Evolutionary conservation across 768 basidiomycete genomes (phyloP).

Genomic region (Cantharellus anzutake): DNA sequence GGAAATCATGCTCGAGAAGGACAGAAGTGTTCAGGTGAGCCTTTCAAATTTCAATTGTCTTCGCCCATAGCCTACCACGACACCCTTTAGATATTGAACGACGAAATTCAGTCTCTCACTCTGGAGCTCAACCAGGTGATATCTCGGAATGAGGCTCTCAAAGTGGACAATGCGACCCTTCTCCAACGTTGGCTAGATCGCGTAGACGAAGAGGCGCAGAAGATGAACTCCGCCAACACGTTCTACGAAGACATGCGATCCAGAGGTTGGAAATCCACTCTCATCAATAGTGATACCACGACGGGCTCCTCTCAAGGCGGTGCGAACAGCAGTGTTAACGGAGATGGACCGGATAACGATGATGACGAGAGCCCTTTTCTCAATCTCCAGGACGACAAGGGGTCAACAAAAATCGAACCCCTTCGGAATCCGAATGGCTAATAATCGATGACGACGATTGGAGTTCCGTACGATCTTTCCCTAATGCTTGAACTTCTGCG

Average conservation of each 20-base stretch:
- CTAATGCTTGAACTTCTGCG: too few relatives aligned
- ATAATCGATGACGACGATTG: slow-evolving; percentile 27
- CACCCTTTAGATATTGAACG: slow-evolving; percentile 60
- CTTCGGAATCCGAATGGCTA: slow-evolving; percentile 84
- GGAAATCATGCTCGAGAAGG: slow-evolving; percentile 77
- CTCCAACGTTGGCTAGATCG: slow-evolving; percentile 94
- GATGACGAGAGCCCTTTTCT: slow-evolving; percentile 1
- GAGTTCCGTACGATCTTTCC: too few relatives aligned
- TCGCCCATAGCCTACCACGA: background rate
- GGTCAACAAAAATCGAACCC: slow-evolving; percentile 36
- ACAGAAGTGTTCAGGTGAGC: slow-evolving; percentile 67
- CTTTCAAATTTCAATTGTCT: background rate
- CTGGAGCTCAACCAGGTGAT: slow-evolving; percentile 83
- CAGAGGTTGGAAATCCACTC: slow-evolving; percentile 25
- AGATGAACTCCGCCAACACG: slow-evolving; percentile 83
- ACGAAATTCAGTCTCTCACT: slow-evolving; percentile 83
- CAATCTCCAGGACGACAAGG: slow-evolving; percentile 28
- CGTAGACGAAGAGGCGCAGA: slow-evolving; percentile 81
- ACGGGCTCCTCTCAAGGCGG: slow-evolving; percentile 15
- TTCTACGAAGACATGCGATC: slow-evolving; percentile 80
- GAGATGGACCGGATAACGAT: slow-evolving; percentile 19
- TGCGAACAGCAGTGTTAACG: slow-evolving; percentile 53
- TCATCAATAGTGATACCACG: background rate
- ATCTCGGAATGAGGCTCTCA: slow-evolving; percentile 68
- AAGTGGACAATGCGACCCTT: slow-evolving; percentile 85